A percentile compares a stretch with the other conserved stretches of the same genome.
Evolutionary conservation across 495 filamentous ascomycete genomes (phyloP).

Genomic region (Daldinia loculata): DNA sequence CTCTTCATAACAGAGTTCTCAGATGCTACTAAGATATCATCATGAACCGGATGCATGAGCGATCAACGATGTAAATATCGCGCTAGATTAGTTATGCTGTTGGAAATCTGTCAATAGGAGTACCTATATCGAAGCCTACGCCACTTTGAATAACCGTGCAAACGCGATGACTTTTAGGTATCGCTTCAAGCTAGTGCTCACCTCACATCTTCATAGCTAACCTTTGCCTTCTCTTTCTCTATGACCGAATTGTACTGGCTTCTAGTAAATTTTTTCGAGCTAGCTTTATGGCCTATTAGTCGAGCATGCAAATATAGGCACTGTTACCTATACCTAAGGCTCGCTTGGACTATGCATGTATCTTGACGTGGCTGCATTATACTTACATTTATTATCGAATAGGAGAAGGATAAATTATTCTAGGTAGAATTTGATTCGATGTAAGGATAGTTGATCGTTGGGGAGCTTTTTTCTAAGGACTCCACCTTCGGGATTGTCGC

Average conservation of each 20-base stretch:
- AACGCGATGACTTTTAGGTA: background rate
- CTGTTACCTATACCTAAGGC: background rate
- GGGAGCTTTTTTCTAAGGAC: constrained; percentile 21
- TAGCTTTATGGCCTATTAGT: background rate
- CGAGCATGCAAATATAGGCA: background rate
- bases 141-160: background rate
- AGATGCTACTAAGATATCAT: background rate
- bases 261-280: background rate
- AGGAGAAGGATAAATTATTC: constrained; percentile 1
- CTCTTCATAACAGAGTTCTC: background rate
- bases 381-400: constrained; percentile 20
- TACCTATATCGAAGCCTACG: background rate
- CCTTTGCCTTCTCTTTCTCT: background rate
- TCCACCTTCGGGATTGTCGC: constrained; percentile 35
- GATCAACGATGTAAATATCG: background rate
- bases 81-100: background rate
- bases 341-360: constrained; percentile 1
- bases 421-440: constrained; percentile 20
- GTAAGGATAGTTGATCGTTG: constrained; percentile 19
- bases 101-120: background rate
- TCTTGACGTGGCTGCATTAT: constrained; percentile 8
- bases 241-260: background rate
- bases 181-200: background rate
- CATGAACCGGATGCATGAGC: background rate
- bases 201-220: background rate